These are phyloP conservation scores for Pleurotus cornucopiae DNA, from an alignment of 768 basidiomycete genomes.

Conservation along the genomic window DNA sequence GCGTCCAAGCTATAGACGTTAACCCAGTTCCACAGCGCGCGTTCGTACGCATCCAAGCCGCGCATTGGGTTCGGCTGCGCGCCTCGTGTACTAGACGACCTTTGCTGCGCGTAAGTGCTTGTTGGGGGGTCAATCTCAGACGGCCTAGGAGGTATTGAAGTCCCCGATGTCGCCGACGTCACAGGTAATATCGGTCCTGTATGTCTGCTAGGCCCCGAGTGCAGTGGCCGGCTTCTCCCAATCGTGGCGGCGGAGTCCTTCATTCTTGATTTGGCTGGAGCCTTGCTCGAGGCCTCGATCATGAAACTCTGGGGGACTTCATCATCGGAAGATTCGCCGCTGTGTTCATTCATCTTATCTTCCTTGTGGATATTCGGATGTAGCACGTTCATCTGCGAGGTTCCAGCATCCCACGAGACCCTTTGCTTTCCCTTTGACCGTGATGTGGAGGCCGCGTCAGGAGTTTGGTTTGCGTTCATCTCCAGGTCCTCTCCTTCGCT, in stretches of 20 bases:
- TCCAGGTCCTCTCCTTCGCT: slow-evolving; percentile 57
- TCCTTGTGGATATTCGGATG: slow-evolving; percentile 72
- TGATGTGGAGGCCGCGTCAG: slow-evolving; percentile 13
- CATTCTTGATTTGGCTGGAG: slow-evolving; percentile 14
- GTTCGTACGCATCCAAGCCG: slow-evolving; percentile 81
- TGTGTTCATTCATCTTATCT: slow-evolving; percentile 51
- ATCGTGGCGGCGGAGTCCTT: slow-evolving; percentile 11
- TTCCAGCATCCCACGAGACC: slow-evolving; percentile 54
- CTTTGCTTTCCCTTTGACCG: slow-evolving; percentile 44
- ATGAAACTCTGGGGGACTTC: slow-evolving; percentile 85
- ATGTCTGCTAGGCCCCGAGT: slow-evolving; percentile 43
- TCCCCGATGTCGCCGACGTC: slow-evolving; percentile 27
- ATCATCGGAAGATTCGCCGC: slow-evolving; percentile 64
- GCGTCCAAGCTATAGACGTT: slow-evolving; percentile 97
- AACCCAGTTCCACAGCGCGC: slow-evolving; percentile 97
- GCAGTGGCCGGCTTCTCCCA: slow-evolving; percentile 44
- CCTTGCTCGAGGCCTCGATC: slow-evolving; percentile 65
- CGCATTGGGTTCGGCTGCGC: slow-evolving; percentile 48
- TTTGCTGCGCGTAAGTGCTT: slow-evolving; percentile 20
- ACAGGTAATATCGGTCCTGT: slow-evolving; percentile 35
- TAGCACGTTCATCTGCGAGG: slow-evolving; percentile 52
- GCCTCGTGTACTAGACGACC: slow-evolving; percentile 25
- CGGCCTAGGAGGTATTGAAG: slow-evolving; percentile 57
- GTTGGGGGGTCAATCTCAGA: slow-evolving; percentile 49
- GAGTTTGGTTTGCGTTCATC: slow-evolving; percentile 28